Conservation (phyloP, 305 asterid genomes). For the Fraxinus greggii region DNA sequence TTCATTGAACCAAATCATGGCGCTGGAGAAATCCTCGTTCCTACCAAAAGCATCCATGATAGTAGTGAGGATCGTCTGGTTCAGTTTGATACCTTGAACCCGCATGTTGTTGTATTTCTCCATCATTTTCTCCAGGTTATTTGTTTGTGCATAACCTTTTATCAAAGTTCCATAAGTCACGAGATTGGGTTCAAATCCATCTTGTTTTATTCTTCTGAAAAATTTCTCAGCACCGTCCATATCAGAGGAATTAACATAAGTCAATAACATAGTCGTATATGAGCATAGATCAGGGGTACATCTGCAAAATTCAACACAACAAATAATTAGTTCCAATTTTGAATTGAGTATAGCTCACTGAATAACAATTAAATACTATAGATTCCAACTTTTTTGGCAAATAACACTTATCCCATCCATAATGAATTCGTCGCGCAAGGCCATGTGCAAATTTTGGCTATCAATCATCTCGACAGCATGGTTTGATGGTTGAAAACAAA, state of each 20-base stretch:
- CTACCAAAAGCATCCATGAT: slow-evolving; percentile 92
- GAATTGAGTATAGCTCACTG: not conserved
- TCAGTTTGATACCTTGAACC: slow-evolving; percentile 55
- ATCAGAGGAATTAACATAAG: slow-evolving; percentile 77
- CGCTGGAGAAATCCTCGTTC: slow-evolving; percentile 71
- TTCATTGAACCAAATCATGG: slow-evolving; percentile 78
- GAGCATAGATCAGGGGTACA: slow-evolving; percentile 87
- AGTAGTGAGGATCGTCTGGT: slow-evolving; percentile 69
- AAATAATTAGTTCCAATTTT: not conserved
- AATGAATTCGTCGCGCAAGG: not conserved
- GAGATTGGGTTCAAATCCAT: slow-evolving; percentile 68
- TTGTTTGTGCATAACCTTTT: slow-evolving; percentile 73
- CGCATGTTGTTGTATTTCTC: slow-evolving; percentile 76
- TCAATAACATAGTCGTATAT: slow-evolving; percentile 84
- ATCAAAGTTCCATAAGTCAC: slow-evolving; percentile 75
- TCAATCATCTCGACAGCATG: not conserved
- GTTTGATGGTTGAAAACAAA: not conserved
- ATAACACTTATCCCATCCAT: not conserved
- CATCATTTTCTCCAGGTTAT: slow-evolving; percentile 79
- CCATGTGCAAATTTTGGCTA: not conserved
- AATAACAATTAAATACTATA: not conserved
- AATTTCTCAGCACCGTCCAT: slow-evolving; percentile 94
- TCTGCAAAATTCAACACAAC: slow-evolving; percentile 36
- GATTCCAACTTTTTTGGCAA: not conserved
- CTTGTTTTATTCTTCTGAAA: slow-evolving; percentile 72